Percentiles rank a stretch among this genome's conserved stretches.
These are phyloP conservation scores for Globomyces pollinis-pini DNA, from an alignment of 192 early-diverging fungal species.

Conservation along the genomic window DNA sequence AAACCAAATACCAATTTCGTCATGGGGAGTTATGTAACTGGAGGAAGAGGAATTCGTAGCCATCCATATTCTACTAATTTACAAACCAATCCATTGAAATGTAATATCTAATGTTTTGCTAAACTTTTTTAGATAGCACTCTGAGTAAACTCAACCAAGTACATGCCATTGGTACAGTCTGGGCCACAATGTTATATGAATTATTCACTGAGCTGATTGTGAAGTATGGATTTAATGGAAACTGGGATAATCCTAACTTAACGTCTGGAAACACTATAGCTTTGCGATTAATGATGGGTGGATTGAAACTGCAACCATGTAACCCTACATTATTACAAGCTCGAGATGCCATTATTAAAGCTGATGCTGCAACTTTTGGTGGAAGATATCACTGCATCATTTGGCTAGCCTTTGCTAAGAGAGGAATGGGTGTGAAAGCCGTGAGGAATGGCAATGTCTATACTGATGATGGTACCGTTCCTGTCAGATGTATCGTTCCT, in stretches of 20 bases:
- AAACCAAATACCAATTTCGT: conserved; percentile 23
- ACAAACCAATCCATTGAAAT: conserved; percentile 21
- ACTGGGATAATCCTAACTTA: background rate
- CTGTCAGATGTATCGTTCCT: conserved; percentile 9
- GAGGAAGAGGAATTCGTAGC: conserved; percentile 34
- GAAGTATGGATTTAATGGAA: conserved; percentile 22
- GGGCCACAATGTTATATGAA: conserved; percentile 50
- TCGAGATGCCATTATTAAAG: conserved; percentile 55
- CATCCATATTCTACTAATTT: conserved; percentile 49
- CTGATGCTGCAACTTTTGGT: conserved; percentile 39
- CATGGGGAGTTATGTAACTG: conserved; percentile 35
- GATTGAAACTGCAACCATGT: conserved; percentile 60
- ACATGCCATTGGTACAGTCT: conserved; percentile 49
- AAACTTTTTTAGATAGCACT: too few relatives aligned
- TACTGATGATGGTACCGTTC: conserved; percentile 5
- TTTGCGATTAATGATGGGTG: conserved; percentile 45
- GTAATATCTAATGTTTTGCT: too few relatives aligned
- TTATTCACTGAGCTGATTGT: conserved; percentile 45
- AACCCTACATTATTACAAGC: conserved; percentile 54
- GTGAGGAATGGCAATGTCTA: background rate
- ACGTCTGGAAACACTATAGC: conserved; percentile 39
- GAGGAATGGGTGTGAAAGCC: conserved; percentile 51
- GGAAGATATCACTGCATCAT: conserved; percentile 48
- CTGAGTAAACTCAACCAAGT: conserved; percentile 24
- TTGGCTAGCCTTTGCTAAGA: conserved; percentile 60